Percentiles rank a stretch among this genome's conserved stretches.
These are phyloP conservation scores for Wickerhamiella infanticola DNA, from an alignment of 1,139 yeast species.

Conservation along the genomic window DNA sequence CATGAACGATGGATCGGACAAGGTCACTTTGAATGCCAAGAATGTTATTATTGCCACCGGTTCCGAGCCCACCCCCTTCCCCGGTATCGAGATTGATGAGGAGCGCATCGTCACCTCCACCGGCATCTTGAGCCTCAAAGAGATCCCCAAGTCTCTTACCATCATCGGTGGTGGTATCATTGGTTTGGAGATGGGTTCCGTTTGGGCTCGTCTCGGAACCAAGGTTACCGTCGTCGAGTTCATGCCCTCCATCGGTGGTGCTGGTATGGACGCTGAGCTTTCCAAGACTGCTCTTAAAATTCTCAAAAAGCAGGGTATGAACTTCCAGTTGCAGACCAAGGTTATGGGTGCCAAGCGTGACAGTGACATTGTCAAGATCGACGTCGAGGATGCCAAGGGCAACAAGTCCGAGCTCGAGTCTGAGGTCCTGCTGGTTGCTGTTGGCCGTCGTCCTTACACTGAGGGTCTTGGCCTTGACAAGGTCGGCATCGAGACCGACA, in stretches of 20 bases:
- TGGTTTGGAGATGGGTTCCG: constrained; percentile 99
- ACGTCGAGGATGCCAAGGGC: constrained; percentile 71
- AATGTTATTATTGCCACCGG: constrained; percentile 95
- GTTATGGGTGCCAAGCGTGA: constrained; percentile 75
- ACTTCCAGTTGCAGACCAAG: constrained; percentile 85
- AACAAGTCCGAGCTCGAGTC: constrained; percentile 73
- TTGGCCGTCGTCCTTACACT: constrained; percentile 97
- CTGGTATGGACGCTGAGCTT: constrained; percentile 95
- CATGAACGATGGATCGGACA: constrained; percentile 76
- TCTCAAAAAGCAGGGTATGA: constrained; percentile 86
- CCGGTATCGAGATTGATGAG: constrained; percentile 93
- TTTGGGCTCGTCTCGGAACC: constrained; percentile 87
- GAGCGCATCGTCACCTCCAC: constrained; percentile 95
- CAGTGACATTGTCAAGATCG: constrained; percentile 85
- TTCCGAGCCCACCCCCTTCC: constrained; percentile 97
- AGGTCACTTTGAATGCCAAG: constrained; percentile 54
- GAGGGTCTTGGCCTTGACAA: constrained; percentile 79
- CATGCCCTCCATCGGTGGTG: constrained; percentile 76
- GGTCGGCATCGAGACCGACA: constrained; percentile 78
- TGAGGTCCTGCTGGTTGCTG: constrained; percentile 88
- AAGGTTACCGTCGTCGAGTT: constrained; percentile 92
- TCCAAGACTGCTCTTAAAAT: constrained; percentile 80
- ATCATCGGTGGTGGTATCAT: constrained; percentile 99
- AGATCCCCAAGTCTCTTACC: constrained; percentile 79
- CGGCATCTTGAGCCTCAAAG: constrained; percentile 72